phyloP scores from a whole-genome alignment of 495 filamentous ascomycete genomes.

The Hypoxylon fragiforme region DNA sequence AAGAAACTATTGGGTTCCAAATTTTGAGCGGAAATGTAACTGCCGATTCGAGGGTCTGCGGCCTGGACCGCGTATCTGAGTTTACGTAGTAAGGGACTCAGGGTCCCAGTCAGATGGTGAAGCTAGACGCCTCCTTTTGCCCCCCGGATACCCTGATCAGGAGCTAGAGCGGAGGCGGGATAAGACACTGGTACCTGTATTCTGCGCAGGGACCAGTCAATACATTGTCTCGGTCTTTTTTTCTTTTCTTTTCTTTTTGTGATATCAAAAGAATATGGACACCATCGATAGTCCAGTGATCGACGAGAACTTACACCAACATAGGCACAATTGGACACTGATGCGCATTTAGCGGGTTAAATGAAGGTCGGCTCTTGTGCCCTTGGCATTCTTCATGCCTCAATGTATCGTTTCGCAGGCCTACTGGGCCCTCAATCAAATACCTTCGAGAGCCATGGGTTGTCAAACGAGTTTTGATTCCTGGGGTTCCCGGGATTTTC shows the following conservation, averaged over 20 bases:
- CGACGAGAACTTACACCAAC: conserved; percentile 11
- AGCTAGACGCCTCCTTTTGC: conserved; percentile 6
- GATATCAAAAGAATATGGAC: conserved; percentile 4
- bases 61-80: conserved; percentile 3
- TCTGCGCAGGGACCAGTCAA: conserved; percentile 18
- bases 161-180: conserved; percentile 5
- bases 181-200: conserved; percentile 1
- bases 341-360: conserved; percentile 15
- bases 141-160: conserved; percentile 3
- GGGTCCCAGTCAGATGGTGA: not conserved
- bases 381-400: conserved; percentile 20
- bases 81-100: conserved; percentile 2
- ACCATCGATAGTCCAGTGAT: conserved; percentile 31
- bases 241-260: conserved; percentile 6
- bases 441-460: conserved; percentile 14
- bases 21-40: conserved; percentile 1
- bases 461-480: not conserved
- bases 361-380: conserved; percentile 1
- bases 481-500: not conserved
- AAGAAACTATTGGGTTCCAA: conserved; percentile 7
- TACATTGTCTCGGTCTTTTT: conserved; percentile 20
- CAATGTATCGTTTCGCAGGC: not conserved
- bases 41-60: conserved; percentile 8
- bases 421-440: not conserved
- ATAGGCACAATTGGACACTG: conserved; percentile 13